These are phyloP conservation scores for Linum tenue DNA, from an alignment of 345 rosid genomes.

Conservation along the genomic window DNA sequence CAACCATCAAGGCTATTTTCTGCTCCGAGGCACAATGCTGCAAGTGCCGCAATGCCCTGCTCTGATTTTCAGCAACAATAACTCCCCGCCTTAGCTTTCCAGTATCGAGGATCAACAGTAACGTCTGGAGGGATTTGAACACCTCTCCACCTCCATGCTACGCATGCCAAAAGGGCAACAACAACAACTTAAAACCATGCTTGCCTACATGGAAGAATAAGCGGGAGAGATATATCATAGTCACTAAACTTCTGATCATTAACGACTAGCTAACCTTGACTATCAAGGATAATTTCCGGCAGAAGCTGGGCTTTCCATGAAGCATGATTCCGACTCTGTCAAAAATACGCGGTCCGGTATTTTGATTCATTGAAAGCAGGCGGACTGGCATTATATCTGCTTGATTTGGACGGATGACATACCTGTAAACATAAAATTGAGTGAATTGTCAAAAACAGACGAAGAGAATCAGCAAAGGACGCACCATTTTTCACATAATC, in stretches of 20 bases:
- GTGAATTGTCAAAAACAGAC: slow-evolving; percentile 2
- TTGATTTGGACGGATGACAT: slow-evolving; percentile 34
- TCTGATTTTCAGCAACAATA: slow-evolving; percentile 40
- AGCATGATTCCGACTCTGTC: slow-evolving; percentile 47
- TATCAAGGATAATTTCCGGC: slow-evolving; percentile 35
- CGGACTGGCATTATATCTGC: slow-evolving; percentile 8
- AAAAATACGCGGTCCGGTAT: slow-evolving; percentile 24
- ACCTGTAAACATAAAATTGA: slow-evolving; percentile 26
- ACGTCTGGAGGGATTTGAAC: slow-evolving; percentile 38
- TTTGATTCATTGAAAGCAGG: slow-evolving; percentile 14
- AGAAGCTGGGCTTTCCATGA: slow-evolving; percentile 45
- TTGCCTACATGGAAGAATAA: background rate
- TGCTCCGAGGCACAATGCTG: slow-evolving; percentile 48
- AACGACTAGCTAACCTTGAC: slow-evolving; percentile 33
- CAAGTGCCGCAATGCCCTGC: slow-evolving; percentile 45
- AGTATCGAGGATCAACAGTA: slow-evolving; percentile 32
- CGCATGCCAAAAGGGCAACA: slow-evolving; percentile 4
- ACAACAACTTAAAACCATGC: background rate
- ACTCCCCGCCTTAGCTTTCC: slow-evolving; percentile 33
- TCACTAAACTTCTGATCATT: background rate
- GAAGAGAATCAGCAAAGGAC: background rate
- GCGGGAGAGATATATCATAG: background rate
- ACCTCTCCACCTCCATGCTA: slow-evolving; percentile 62
- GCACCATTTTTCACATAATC: background rate
- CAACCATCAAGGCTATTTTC: slow-evolving; percentile 45